Evolutionary conservation across 768 basidiomycete genomes (phyloP).

Genomic region (Amanita exitialis): DNA sequence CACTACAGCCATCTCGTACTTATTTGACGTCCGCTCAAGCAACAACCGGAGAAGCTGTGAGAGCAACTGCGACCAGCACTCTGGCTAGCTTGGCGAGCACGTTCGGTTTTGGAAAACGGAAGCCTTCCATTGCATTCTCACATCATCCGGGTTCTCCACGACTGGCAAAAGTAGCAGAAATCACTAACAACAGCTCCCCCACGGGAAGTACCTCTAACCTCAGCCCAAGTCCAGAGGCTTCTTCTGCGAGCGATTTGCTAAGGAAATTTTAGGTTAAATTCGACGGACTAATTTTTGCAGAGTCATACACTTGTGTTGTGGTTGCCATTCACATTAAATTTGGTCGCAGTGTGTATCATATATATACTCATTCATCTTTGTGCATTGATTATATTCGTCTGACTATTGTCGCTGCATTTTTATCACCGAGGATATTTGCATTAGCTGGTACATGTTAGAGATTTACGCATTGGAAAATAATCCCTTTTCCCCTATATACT

Average conservation of each 20-base stretch:
- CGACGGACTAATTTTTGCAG: not conserved
- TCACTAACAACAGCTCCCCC: not conserved
- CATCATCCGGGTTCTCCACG: not conserved
- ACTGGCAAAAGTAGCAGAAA: slow-evolving; percentile 1
- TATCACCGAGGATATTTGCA: not conserved
- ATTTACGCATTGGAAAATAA: too few species aligned
- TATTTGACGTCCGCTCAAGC: slow-evolving; percentile 31
- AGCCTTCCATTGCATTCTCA: slow-evolving; percentile 8
- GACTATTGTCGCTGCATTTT: slow-evolving; percentile 22
- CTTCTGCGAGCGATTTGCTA: slow-evolving; percentile 1
- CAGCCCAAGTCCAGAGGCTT: slow-evolving; percentile 51
- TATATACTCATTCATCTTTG: slow-evolving; percentile 69
- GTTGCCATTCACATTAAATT: slow-evolving; percentile 16
- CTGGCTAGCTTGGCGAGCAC: slow-evolving; percentile 51
- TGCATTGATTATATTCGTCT: slow-evolving; percentile 78
- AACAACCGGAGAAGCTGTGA: slow-evolving; percentile 16
- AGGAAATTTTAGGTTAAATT: not conserved
- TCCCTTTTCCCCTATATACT: too few species aligned
- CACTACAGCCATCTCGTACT: slow-evolving; percentile 44
- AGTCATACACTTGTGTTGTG: not conserved
- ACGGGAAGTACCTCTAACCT: slow-evolving; percentile 33
- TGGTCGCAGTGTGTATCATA: slow-evolving; percentile 73
- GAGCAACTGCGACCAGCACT: slow-evolving; percentile 37
- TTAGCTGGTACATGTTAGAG: too few species aligned
- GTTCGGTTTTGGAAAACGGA: slow-evolving; percentile 61